Evolutionary conservation across 78 protist species (phyloP).

Genomic region (Parvularia atlantis): DNA sequence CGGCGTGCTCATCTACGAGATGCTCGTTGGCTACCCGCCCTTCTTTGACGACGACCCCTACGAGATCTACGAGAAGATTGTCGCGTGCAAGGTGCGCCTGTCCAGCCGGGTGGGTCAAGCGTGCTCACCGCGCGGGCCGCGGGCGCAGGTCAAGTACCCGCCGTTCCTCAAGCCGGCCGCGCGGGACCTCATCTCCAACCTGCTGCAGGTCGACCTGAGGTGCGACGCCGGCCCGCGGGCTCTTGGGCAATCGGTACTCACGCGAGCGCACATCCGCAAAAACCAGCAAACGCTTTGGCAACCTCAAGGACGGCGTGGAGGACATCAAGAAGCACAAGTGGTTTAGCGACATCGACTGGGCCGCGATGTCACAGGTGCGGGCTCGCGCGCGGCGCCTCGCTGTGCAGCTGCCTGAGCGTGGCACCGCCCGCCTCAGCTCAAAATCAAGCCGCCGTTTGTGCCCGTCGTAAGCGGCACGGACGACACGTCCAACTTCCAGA

Average conservation of each 20-base stretch:
- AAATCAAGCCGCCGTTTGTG: too few species aligned
- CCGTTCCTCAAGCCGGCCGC: slow-evolving; percentile 62
- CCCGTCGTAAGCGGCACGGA: too few species aligned
- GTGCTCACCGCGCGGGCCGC: slow-evolving; percentile 35
- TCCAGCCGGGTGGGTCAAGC: not conserved
- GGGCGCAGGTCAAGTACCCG: slow-evolving; percentile 80
- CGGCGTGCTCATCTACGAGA: slow-evolving; percentile 4
- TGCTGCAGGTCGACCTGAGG: slow-evolving; percentile 64
- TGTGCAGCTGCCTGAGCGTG: too few species aligned
- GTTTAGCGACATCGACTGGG: too few species aligned
- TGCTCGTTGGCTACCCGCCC: slow-evolving; percentile 53
- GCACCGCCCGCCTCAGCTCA: too few species aligned
- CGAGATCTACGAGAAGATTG: slow-evolving; percentile 78
- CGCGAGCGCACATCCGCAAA: too few species aligned
- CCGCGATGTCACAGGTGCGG: too few species aligned
- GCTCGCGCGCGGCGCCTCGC: too few species aligned
- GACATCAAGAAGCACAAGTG: slow-evolving; percentile 74
- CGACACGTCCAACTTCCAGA: too few species aligned
- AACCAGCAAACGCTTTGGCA: slow-evolving; percentile 86
- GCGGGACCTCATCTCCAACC: slow-evolving; percentile 57
- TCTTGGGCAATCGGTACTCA: too few species aligned
- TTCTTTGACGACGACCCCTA: slow-evolving; percentile 81
- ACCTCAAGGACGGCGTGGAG: slow-evolving; percentile 60
- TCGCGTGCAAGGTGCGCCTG: not conserved
- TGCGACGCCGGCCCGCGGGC: too few species aligned